Base-by-base conservation (phyloP, 129 eudicot species). In the Oenanthe sinensis region DNA sequence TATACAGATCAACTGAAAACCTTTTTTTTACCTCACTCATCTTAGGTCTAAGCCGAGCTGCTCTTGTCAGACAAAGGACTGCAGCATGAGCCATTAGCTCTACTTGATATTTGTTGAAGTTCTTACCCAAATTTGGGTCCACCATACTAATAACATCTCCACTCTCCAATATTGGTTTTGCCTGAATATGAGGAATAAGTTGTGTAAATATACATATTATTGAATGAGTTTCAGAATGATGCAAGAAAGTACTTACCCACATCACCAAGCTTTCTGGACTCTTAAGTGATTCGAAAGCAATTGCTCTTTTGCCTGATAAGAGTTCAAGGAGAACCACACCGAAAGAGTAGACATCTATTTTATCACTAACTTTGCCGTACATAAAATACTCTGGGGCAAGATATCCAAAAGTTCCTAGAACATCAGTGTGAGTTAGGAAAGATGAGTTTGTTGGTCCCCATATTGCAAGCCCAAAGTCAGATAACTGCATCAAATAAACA, bases 301-400 rank as follows among this genome's bases (percentile, higher is more conserved):
- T 90, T 12, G 99, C 90, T 81, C 84, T 84, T 86, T 87, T 90
- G 52, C 99, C 91, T 0, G 99, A 81, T 71, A 96, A 77, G 79
- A 96, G 79, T 84, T 96, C 99, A 48, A 96, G 82, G 39, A 96
- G 93, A 84, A 96, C 99, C 63, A 96, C 99, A 6, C 99, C 99
- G 20, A 87, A 96, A 42, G 99, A 91, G 81, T 90, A 96, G 30
- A 96, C 96, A 80, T 96, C 99, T 2, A 96, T 83, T 80, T 96
- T 96, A 79, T 92, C 95, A 79, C 97, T 90, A 26, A 96, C 95
- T 88, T 92, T 96, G 16, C 99, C 99, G 40, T 96, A 96, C 99
- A 96, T 96, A 75, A 96, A 92, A 84, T 96, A 96, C 83, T 96
- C 99, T 0, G 99, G 99, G 20, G 99, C 99, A 4, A 96, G 95